Conservation (phyloP, 306 rosid genomes). For the Adenanthera pavonina region DNA sequence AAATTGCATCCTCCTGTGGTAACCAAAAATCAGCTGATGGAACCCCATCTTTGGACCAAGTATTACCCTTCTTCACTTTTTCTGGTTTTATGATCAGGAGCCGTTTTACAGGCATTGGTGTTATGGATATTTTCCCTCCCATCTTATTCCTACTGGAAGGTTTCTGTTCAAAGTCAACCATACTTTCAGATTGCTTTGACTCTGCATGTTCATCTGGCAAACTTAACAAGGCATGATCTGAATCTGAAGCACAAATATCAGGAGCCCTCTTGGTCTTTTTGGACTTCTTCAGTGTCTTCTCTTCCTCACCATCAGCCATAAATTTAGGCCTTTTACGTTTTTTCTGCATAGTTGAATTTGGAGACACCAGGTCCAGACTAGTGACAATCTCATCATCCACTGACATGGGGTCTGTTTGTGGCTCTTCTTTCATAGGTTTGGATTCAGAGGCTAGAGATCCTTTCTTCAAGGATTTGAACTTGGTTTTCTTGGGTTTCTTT, state of each 20-base stretch:
- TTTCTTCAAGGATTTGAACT: slow-evolving; percentile 92
- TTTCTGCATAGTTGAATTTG: slow-evolving; percentile 61
- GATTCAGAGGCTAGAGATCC: slow-evolving; percentile 78
- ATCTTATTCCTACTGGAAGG: slow-evolving; percentile 70
- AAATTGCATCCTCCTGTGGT: slow-evolving; percentile 89
- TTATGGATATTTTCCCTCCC: slow-evolving; percentile 94
- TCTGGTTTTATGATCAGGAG: slow-evolving; percentile 81
- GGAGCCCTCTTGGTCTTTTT: slow-evolving; percentile 74
- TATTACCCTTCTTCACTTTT: slow-evolving; percentile 77
- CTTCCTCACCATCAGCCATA: slow-evolving; percentile 55
- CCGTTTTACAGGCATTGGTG: slow-evolving; percentile 86
- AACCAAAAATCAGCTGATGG: slow-evolving; percentile 91
- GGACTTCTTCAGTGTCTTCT: slow-evolving; percentile 71
- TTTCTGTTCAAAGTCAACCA: slow-evolving; percentile 70
- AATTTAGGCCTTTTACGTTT: slow-evolving; percentile 73
- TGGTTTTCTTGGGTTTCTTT: slow-evolving; percentile 89
- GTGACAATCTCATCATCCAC: slow-evolving; percentile 66
- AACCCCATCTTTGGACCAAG: slow-evolving; percentile 89
- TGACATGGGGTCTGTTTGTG: slow-evolving; percentile 59
- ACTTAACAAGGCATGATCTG: slow-evolving; percentile 62
- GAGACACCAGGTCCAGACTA: slow-evolving; percentile 55
- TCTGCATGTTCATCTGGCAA: slow-evolving; percentile 64
- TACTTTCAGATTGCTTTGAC: slow-evolving; percentile 56
- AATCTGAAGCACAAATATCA: slow-evolving; percentile 60
- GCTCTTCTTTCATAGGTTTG: slow-evolving; percentile 66